Percentiles rank a stretch among this genome's conserved stretches.
phyloP scores from a whole-genome alignment of 805 yeast species.

The Novakomyces olei region DNA sequence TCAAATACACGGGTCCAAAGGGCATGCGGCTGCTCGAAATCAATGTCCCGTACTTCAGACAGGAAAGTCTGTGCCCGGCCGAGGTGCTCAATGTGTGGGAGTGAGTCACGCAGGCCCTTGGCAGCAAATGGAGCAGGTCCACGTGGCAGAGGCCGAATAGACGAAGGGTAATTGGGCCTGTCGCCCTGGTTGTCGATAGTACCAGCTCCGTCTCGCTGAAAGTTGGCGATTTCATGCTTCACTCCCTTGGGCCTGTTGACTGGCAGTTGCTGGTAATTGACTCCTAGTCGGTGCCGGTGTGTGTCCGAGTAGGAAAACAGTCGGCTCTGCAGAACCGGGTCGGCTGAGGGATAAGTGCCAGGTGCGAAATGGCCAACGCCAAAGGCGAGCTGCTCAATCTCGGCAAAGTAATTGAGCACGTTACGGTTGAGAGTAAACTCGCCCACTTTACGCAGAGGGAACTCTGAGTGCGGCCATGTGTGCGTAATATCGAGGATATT shows the following conservation, averaged over 20 bases:
- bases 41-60: conserved; percentile 29
- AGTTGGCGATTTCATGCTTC: conserved; percentile 29
- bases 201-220: conserved; percentile 69
- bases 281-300: conserved; percentile 57
- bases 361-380: conserved; percentile 74
- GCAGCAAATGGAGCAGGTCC: conserved; percentile 10
- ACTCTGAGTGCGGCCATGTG: conserved; percentile 75
- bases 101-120: not conserved
- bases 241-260: conserved; percentile 52
- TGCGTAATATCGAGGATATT: conserved; percentile 79
- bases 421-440: conserved; percentile 57
- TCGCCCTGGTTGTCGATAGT: conserved; percentile 49
- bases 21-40: conserved; percentile 53
- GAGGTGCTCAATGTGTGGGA: conserved; percentile 20
- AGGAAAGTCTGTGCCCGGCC: conserved; percentile 58
- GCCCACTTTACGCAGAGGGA: conserved; percentile 74
- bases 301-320: conserved; percentile 69
- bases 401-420: conserved; percentile 66
- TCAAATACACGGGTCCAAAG: conserved; percentile 46
- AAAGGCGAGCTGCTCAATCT: conserved; percentile 67
- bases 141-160: conserved; percentile 29
- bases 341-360: conserved; percentile 61
- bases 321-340: conserved; percentile 59
- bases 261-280: conserved; percentile 67
- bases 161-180: conserved; percentile 44